Base-by-base conservation (phyloP, 192 early-diverging fungal species). In the Backusella macrospora region DNA sequence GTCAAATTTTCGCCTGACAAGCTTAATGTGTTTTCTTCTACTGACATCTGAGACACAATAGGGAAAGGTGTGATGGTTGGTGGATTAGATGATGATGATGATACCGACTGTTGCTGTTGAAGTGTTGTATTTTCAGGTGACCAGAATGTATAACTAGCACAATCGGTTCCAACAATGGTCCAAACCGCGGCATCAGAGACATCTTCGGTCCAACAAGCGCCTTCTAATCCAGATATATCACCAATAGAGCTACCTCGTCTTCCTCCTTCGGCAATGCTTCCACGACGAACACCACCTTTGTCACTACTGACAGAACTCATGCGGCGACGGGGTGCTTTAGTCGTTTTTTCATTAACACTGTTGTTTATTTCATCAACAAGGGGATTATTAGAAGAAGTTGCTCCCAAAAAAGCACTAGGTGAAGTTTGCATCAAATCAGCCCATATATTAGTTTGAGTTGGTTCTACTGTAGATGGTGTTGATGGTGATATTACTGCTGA, bases 81-180 rank as follows among this genome's bases (percentile, higher is more conserved):
- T 7, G 23, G 40, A 4, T 45, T 38, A 18, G n/a, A 13, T 38
- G 15, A 40, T 65, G 23, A 40, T 39, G 63, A 15, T 34, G 15
- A 29, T 40, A 0, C n/a, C 65, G 43, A 6, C 15, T n/a, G 38
- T 6, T 18, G 21, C 21, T 6, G 26, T 8, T 48, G 21, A 14
- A 13, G 68, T 3, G 45, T 23, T 16, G 55, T 13, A 23, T 40
- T 44, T 6, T 44, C 48, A 62, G 83, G 82, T 23, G 82, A 85
- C 78, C 82, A 81, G 72, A 85, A 86, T 75, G 86, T 86, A 74
- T 85, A 87, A 9, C 75, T 77, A 13, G 86, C 84, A 66, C 87
- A 87, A 65, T 89, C 81, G 0, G 93, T 94, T 43, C 95, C 93
- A 13, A 97, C 94, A 79, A 97, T 93, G 12, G 96, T 97, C 96